Conservation (phyloP, 2,329 filamentous ascomycete species). For the Apiospora koreana region DNA sequence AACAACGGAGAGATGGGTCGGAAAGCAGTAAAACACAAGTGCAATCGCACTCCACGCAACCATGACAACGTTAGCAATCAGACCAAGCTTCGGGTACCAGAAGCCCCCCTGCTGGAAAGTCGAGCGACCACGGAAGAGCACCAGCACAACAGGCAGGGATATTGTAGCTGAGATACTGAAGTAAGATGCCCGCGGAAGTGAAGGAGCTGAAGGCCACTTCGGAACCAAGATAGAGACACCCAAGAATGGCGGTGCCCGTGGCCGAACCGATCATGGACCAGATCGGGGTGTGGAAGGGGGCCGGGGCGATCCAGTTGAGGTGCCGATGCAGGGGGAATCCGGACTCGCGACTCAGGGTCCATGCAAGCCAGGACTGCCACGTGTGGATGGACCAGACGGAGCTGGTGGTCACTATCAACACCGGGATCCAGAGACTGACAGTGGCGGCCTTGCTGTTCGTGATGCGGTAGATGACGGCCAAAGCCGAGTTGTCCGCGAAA, state of each 20-base stretch:
- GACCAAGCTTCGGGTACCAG: neutral
- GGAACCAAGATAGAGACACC: neutral
- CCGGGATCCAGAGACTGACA: neutral
- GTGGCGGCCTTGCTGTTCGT: neutral
- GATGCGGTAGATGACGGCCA: neutral
- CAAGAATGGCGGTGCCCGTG: neutral
- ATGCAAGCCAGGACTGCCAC: constrained; percentile 31
- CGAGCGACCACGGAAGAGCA: neutral
- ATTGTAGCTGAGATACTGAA: neutral
- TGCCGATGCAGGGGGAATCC: constrained; percentile 23
- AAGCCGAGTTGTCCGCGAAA: neutral
- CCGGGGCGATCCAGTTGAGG: neutral
- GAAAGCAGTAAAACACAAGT: neutral
- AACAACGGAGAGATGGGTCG: neutral
- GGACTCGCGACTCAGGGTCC: constrained; percentile 29
- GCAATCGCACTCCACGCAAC: neutral
- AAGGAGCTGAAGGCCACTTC: neutral
- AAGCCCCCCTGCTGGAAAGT: neutral
- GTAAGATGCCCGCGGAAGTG: neutral
- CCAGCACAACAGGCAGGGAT: neutral
- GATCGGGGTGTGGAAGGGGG: neutral
- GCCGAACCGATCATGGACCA: neutral
- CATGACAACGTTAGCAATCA: neutral
- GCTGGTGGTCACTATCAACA: constrained; percentile 14
- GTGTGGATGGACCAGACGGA: constrained; percentile 30